Evolutionary conservation across 2,329 filamentous ascomycete species (phyloP).

Genomic region (Sphaerulina vaccinii): DNA sequence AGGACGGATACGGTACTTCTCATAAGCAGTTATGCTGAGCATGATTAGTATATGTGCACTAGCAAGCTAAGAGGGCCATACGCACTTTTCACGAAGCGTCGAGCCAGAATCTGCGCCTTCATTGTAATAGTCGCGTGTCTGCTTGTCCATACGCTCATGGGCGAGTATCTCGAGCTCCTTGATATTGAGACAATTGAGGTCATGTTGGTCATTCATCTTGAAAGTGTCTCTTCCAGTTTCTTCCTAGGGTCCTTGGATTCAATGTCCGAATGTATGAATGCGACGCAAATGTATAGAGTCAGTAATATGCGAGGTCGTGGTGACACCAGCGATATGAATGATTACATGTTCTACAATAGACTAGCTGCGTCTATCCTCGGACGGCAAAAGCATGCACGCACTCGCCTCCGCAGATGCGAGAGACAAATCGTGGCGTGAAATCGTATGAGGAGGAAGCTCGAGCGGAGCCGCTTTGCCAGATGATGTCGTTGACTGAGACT

Average conservation of each 20-base stretch:
- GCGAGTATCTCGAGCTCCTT: constrained; percentile 42
- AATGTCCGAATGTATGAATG: no score
- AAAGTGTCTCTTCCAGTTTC: no score
- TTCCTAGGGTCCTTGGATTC: no score
- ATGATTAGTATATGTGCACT: not conserved
- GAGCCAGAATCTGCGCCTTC: constrained; percentile 40
- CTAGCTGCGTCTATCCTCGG: not conserved
- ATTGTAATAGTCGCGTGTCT: constrained; percentile 43
- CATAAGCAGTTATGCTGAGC: constrained; percentile 46
- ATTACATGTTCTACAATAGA: not conserved
- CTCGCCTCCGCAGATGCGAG: not conserved
- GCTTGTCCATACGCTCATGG: constrained; percentile 41
- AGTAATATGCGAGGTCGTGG: no score
- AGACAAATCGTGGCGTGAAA: not conserved
- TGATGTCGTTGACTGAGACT: not conserved
- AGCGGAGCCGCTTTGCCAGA: not conserved
- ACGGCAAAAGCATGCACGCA: not conserved
- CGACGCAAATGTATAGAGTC: no score
- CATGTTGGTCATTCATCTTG: constrained; percentile 22
- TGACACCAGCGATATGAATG: no score
- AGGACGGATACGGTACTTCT: constrained; percentile 44
- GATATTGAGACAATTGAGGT: constrained; percentile 47
- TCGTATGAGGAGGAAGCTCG: not conserved
- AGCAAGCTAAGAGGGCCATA: not conserved
- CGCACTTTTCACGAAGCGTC: constrained; percentile 48